Base-by-base conservation (phyloP, 2,329 filamentous ascomycete species). In the Calonectria crousiana region DNA sequence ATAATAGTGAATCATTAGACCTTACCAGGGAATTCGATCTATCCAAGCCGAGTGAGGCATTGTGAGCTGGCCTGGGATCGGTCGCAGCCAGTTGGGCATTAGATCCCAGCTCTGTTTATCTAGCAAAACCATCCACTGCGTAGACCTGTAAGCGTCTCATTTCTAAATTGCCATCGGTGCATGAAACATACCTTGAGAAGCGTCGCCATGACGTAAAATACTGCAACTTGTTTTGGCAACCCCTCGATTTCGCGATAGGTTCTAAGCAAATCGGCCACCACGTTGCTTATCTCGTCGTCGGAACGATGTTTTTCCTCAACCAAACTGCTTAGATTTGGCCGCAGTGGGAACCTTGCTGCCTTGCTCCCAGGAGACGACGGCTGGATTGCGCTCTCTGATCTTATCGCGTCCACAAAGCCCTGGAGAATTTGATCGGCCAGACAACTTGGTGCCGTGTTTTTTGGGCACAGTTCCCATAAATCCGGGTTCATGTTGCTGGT, bases 181-280 rank as follows among this genome's bases (percentile, higher is more conserved):
- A 14, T 36, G 11, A 6, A 58, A 16, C 75, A 14, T 49, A 81
- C 81, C 78, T 83, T 83, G 65, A 82, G 72, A 38, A 83, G 76
- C 0, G 79, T 77, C 11, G 76, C 78, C 78, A 83, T 81, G 51
- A 80, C 69, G 69, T 80, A 83, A 65, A 82, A 83, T 0, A 83
- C 81, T 6, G 81, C 82, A 3, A 81, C 81, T 56, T 82, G 79
- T 28, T 82, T 82, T 0, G 79, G 80, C 20, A 83, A 72, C 2
- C 78, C 78, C 65, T 82, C 78, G 16, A 83, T 82, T 76, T 83
- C 81, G 6, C 78, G 73, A 69, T 83, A 83, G 6, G 80, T 81
- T 64, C 80, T 74, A 1, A 83, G 71, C 38, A 83, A 77, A 44
- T 82, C 81, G 2, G 81, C 82, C 10, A 82, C 81, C 32, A 83